Evolutionary conservation across 2,329 filamentous ascomycete genomes (phyloP).

Genomic region (Tolypocladium endophyticum): DNA sequence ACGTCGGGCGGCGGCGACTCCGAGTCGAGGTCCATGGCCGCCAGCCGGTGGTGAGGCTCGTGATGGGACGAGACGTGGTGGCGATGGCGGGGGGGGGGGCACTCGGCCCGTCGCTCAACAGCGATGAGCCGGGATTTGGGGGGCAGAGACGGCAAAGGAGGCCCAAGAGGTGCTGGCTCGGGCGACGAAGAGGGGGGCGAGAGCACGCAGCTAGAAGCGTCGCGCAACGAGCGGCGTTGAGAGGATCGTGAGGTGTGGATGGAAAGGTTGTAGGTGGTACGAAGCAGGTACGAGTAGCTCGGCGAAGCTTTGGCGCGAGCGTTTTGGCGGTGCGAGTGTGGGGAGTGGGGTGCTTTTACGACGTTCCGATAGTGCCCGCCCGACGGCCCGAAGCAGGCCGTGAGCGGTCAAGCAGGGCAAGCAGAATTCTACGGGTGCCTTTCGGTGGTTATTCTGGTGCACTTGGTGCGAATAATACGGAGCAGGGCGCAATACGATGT

Average conservation of each 20-base stretch:
- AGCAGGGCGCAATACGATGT: not conserved
- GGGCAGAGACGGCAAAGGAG: not conserved
- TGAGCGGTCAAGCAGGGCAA: not conserved
- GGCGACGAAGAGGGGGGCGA: no score
- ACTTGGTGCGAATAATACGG: no score
- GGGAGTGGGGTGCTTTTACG: not conserved
- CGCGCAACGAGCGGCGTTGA: not conserved
- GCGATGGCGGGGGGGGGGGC: no score
- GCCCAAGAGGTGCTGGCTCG: not conserved
- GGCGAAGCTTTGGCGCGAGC: not conserved
- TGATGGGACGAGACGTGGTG: not conserved
- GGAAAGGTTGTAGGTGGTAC: not conserved
- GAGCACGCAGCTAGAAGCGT: not conserved
- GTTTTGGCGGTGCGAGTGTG: not conserved
- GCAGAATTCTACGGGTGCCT: no score
- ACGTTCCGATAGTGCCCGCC: not conserved
- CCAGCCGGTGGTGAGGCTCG: not conserved
- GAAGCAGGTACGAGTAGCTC: no score
- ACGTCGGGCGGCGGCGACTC: not conserved
- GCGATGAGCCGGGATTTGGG: not conserved
- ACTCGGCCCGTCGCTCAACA: not conserved
- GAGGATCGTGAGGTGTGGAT: not conserved
- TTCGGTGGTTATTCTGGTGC: not conserved
- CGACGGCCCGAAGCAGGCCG: conserved; percentile 2
- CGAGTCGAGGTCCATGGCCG: conserved; percentile 3